These are phyloP conservation scores for Podospora didyma DNA, from an alignment of 495 filamentous ascomycete species.

Conservation along the genomic window DNA sequence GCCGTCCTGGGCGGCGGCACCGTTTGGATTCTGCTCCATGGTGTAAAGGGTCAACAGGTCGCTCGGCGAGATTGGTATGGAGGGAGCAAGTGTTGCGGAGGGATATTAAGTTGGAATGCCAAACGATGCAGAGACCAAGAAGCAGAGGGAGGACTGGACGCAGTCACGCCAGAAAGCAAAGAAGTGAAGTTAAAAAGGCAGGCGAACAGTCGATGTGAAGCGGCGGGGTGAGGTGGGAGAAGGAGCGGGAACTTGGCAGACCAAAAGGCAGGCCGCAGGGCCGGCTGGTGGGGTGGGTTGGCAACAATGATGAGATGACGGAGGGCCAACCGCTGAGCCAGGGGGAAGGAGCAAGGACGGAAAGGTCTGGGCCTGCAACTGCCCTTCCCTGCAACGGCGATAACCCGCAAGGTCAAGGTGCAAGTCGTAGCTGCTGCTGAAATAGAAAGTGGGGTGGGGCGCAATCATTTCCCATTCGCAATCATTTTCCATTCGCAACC, in stretches of 20 bases:
- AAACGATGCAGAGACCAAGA: background rate
- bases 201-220: conserved; percentile 1
- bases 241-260: background rate
- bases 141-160: background rate
- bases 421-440: no score
- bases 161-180: background rate
- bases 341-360: conserved; percentile 3
- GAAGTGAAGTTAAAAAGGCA: background rate
- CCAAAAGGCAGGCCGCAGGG: background rate
- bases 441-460: background rate
- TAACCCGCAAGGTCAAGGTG: no score
- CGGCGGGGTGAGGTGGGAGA: background rate
- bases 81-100: background rate
- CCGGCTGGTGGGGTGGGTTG: background rate
- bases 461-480: background rate
- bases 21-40: conserved; percentile 12
- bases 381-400: background rate
- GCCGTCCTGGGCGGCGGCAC: background rate
- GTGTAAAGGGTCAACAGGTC: conserved; percentile 5
- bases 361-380: background rate
- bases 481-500: background rate
- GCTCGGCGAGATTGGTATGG: no score
- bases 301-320: conserved; percentile 3
- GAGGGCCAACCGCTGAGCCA: background rate
- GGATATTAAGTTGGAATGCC: conserved; percentile 1